Evolutionary conservation across 108 stramenopile species (phyloP), one percentile per base, ranked within the genome.

Genomic region (Cylindrotheca closterium): DNA sequence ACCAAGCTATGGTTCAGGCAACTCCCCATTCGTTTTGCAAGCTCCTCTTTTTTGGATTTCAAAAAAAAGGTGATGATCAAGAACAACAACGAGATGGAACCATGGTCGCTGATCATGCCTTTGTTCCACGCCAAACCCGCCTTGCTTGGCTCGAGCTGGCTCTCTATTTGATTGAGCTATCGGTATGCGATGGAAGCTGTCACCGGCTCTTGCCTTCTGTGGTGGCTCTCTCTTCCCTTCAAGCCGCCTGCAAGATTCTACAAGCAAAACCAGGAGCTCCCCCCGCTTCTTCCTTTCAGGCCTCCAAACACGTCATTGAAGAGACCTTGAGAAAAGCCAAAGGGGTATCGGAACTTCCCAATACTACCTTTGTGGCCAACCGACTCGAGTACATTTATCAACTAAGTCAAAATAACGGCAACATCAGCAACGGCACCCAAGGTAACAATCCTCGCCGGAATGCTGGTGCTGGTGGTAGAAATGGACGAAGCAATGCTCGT

Each of bases 1-100:
- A 42, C 15, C 37, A 42, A 42, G 59, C 65, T 27, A 48, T 50
- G 27, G 58, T 45, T 22, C 32, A 72, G 17, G 21, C 62, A 0
- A 75, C 69, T 24, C 79, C 79, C 0, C n/a, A 30, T 30, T 47
- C 78, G 25, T 80, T 80, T 59, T 23, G 70, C 15, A 37, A 63
- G 27, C 45, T 45, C 24, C 31, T 65, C 23, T 4, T 80, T 34
- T n/a, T n/a, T n/a, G n/a, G n/a, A n/a, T n/a, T n/a, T n/a, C n/a
- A n/a, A n/a, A n/a, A n/a, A n/a, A n/a, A n/a, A n/a, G n/a, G n/a
- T n/a, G n/a, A n/a, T n/a, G n/a, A n/a, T n/a, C n/a, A n/a, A n/a
- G n/a, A n/a, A n/a, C n/a, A n/a, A n/a, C n/a, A n/a, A n/a, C n/a
- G n/a, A n/a, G n/a, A n/a, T n/a, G n/a, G n/a, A n/a, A n/a, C n/a